Base-by-base conservation (phyloP, 2,329 filamentous ascomycete species). In the Xylaria sp. region DNA sequence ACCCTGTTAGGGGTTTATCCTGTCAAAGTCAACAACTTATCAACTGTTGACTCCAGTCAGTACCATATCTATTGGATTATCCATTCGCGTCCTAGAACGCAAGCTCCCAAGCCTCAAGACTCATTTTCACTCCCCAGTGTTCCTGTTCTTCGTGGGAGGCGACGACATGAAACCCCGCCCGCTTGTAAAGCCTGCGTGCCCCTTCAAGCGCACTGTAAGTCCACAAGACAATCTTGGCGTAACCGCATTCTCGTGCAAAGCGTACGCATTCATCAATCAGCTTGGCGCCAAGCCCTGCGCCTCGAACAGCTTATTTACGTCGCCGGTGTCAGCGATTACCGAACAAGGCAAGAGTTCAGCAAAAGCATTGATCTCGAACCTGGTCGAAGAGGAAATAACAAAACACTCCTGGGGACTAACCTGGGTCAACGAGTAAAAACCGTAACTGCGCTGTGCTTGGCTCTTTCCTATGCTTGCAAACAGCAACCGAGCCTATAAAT, bases 131-230 rank as follows among this genome's bases (percentile, higher is more conserved):
- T 1, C 54, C 61, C 59, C 62, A 64, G 15, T 21, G 33, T 7
- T 58, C 58, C 14, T 62, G 43, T 31, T 61, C 58, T 31, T 59
- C 43, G 1, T 4, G 17, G 8, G 45, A 33, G 1, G 51, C 23
- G 7, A 51, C 33, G 2, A 64, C 7, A 19, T 55, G 43, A 38
- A 64, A 64, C 11, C 58, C 62, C 12, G 43, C 58, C n/a, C 62
- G 54, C 25, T n/a, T 46, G 23, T 64, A 64, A 17, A 64, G 12
- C 37, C 59, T 64, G 31, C 62, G 43, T 4, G 62, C 59, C 9
- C 54, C 58, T 56, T 58, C 59, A 6, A 64, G 54, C 3, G 37
- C 40, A 15, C 53, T 61, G 15, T 46, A 57, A 23, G 62, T 64
- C 62, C 62, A 52, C 19, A 64, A 19, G 3, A 45, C n/a, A 14